These are phyloP conservation scores for Zasmidium cellare DNA, from an alignment of 2,329 filamentous ascomycete species.

Conservation along the genomic window DNA sequence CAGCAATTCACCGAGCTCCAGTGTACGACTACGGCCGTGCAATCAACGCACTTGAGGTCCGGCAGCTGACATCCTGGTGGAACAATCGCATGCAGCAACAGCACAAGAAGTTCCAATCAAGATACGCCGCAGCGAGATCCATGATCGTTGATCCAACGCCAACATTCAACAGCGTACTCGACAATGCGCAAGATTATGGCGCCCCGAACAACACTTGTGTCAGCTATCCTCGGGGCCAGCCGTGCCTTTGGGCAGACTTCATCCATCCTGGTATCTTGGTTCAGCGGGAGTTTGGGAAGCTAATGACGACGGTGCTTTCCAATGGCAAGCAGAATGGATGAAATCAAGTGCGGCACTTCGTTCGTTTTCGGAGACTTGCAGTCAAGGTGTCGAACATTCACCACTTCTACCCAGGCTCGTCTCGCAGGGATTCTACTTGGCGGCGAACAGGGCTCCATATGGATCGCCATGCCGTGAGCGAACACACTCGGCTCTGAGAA, in stretches of 20 bases:
- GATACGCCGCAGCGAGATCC: not conserved
- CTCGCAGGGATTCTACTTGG: too few species aligned
- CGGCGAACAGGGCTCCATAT: too few species aligned
- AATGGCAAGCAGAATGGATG: not conserved
- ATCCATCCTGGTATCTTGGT: conserved; percentile 12
- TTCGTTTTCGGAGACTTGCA: too few species aligned
- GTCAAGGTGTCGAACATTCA: too few species aligned
- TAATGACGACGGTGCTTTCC: not conserved
- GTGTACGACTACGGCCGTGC: not conserved
- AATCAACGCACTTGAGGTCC: not conserved
- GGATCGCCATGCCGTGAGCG: too few species aligned
- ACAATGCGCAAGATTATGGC: conserved; percentile 8
- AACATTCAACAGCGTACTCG: conserved; percentile 3
- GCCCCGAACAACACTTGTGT: conserved; percentile 14
- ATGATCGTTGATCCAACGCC: conserved; percentile 3
- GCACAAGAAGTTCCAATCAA: not conserved
- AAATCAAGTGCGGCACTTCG: not conserved
- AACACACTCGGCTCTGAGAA: too few species aligned
- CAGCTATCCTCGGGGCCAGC: conserved; percentile 11
- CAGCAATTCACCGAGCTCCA: conserved; percentile 1
- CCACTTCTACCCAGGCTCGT: too few species aligned
- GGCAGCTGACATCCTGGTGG: not conserved
- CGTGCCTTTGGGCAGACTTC: conserved; percentile 16
- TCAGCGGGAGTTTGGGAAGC: conserved; percentile 8
- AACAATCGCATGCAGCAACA: not conserved